Conservation (phyloP, 768 basidiomycete species). For the Dioszegia hungarica region DNA sequence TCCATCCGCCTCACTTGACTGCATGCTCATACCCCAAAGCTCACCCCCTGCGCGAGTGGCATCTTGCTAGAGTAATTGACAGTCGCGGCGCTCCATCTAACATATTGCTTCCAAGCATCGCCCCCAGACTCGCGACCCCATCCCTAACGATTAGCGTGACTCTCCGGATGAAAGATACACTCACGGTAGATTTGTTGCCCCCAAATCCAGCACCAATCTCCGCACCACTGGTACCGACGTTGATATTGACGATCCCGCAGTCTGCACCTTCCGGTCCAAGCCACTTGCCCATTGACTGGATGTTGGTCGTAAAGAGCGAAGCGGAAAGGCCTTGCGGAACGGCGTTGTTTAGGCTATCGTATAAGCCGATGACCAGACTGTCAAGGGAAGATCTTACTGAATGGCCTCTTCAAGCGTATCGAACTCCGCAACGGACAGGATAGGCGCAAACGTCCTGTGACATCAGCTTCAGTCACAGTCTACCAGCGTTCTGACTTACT, state of each 20-base stretch:
- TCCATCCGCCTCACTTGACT: too few relatives aligned
- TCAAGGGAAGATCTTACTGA: constrained; percentile 49
- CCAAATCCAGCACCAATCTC: constrained; percentile 86
- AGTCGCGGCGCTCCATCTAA: constrained; percentile 71
- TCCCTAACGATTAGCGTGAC: constrained; percentile 45
- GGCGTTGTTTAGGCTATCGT: constrained; percentile 33
- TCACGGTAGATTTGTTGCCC: constrained; percentile 50
- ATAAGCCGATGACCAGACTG: background rate
- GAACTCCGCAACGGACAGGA: constrained; percentile 78
- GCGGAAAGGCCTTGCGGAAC: constrained; percentile 43
- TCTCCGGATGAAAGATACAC: background rate
- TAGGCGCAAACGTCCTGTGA: constrained; percentile 68
- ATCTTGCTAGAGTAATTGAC: constrained; percentile 86
- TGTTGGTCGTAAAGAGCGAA: constrained; percentile 76
- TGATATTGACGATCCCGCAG: constrained; percentile 78
- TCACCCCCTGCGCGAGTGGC: constrained; percentile 88
- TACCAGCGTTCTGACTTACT: background rate
- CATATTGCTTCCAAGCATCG: constrained; percentile 98
- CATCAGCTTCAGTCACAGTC: constrained; percentile 1
- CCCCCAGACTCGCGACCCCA: constrained; percentile 92
- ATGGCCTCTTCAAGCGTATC: constrained; percentile 58
- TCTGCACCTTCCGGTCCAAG: constrained; percentile 85
- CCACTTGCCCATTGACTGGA: constrained; percentile 83
- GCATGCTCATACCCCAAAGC: constrained; percentile 55
- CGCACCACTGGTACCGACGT: constrained; percentile 64